phyloP scores from a whole-genome alignment of 805 yeast genomes.

The Kodamaea neixiangensis region DNA sequence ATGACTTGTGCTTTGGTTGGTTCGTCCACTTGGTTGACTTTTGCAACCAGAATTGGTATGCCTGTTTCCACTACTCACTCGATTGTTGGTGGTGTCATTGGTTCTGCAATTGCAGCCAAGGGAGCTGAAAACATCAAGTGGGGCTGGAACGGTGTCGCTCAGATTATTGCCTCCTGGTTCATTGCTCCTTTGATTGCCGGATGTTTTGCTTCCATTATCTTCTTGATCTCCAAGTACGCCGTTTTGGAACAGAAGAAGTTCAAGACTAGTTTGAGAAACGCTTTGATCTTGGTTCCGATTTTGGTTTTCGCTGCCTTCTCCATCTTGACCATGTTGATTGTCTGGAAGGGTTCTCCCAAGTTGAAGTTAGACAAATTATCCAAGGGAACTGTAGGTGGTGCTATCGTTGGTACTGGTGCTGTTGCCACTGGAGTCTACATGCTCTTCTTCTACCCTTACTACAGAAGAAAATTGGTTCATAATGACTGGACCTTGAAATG shows the following conservation, averaged over 20 bases:
- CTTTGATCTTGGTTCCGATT: slow-evolving; percentile 57
- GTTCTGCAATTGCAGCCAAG: slow-evolving; percentile 72
- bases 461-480: slow-evolving; percentile 57
- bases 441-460: slow-evolving; percentile 59
- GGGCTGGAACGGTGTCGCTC: slow-evolving; percentile 77
- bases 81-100: slow-evolving; percentile 74
- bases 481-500: slow-evolving; percentile 67
- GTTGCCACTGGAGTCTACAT: slow-evolving; percentile 55
- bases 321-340: slow-evolving; percentile 72
- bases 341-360: slow-evolving; percentile 79
- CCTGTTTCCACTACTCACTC: slow-evolving; percentile 86
- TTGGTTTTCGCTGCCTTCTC: slow-evolving; percentile 62
- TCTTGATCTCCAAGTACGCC: slow-evolving; percentile 56
- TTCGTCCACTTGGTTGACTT: slow-evolving; percentile 66
- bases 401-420: slow-evolving; percentile 66
- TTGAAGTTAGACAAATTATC: slow-evolving; percentile 57
- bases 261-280: slow-evolving; percentile 49
- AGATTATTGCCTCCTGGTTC: slow-evolving; percentile 78
- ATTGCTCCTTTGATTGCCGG: slow-evolving; percentile 77
- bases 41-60: slow-evolving; percentile 68
- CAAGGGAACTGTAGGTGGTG: slow-evolving; percentile 52
- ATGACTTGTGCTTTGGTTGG: slow-evolving; percentile 79
- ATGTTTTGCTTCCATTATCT: slow-evolving; percentile 56
- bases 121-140: slow-evolving; percentile 62
- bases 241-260: slow-evolving; percentile 60